Percentiles rank a stretch among this genome's conserved stretches.
Evolutionary conservation across 1,284 basidiomycete species (phyloP).

Genomic region (Psilocybe mexicana): DNA sequence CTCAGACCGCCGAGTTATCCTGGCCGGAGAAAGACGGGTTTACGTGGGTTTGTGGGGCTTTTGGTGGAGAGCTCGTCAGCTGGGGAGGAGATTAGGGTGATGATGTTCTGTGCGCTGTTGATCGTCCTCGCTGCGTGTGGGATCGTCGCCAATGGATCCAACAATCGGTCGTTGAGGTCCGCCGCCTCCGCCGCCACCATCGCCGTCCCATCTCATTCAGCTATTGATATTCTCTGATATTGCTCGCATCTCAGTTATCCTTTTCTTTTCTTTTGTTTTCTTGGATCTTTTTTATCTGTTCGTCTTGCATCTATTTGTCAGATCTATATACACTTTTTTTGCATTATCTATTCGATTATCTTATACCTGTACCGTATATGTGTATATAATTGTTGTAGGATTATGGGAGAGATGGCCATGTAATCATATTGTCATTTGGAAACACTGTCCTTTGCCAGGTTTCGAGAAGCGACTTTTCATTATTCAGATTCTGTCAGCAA

Average conservation of each 20-base stretch:
- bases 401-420: too few species aligned
- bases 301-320: too few species aligned
- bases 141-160: conserved; percentile 17
- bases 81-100: conserved; percentile 67
- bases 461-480: too few species aligned
- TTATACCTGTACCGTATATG: too few species aligned
- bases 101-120: conserved; percentile 55
- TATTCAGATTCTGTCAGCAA: too few species aligned
- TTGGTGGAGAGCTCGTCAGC: conserved; percentile 60
- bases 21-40: conserved; percentile 32
- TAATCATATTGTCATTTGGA: too few species aligned
- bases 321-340: too few species aligned
- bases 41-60: conserved; percentile 41
- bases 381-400: too few species aligned
- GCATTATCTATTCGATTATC: too few species aligned
- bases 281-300: too few species aligned
- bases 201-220: background rate
- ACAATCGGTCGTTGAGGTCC: background rate
- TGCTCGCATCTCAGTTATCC: background rate
- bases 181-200: background rate
- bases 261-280: background rate
- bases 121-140: conserved; percentile 58
- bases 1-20: conserved; percentile 48
- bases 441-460: too few species aligned
- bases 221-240: background rate